Evolutionary conservation across 2,329 filamentous ascomycete species (phyloP), one percentile per base, ranked within the genome.

Genomic region (Nemania sp.): DNA sequence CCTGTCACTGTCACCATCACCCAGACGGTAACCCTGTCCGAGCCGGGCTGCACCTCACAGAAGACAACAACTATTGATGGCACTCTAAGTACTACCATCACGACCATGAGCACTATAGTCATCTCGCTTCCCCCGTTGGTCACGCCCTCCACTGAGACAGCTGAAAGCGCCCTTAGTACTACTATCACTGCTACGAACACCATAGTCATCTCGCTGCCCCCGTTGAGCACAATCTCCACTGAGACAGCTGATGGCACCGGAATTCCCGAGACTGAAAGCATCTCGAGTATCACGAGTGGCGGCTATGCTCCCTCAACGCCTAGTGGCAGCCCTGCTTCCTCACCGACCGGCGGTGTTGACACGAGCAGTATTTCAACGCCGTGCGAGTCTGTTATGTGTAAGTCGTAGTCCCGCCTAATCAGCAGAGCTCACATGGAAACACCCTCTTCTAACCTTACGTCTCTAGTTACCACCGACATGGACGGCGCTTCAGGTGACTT

Each of bases 1-100:
- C 46, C 56, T 0, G 23, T 51, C 37, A 54, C 57, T 3, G 19
- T 59, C 19, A 59, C 57, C 8, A 36, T 59, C 19, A 59, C 57
- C 8, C 41, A 51, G n/a, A 56, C 52, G 7, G 24, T 56, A 7
- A 59, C 52, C 3, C 19, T 52, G 9, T 46, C 52, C 12, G 20
- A 22, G n/a, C 11, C 37, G 4, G 31, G 26, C 40, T 52, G 52
- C 22, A 19, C 33, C 22, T 11, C 36, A 8, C 31, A 22, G 9
- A 42, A 53, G 24, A 33, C 19, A 4, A 56, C 57, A 12, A 57
- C 57, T 6, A 46, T 49, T 12, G 31, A 43, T 20, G 33, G 49
- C 17, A 59, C 56, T 6, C 54, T 40, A 11, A 33, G 34, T 15
- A 52, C 33, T 11, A 60, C 57, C 5, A 9, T 49, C 12, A 56